Conservation (phyloP, 768 basidiomycete species). For the Tricholoma sp. region DNA sequence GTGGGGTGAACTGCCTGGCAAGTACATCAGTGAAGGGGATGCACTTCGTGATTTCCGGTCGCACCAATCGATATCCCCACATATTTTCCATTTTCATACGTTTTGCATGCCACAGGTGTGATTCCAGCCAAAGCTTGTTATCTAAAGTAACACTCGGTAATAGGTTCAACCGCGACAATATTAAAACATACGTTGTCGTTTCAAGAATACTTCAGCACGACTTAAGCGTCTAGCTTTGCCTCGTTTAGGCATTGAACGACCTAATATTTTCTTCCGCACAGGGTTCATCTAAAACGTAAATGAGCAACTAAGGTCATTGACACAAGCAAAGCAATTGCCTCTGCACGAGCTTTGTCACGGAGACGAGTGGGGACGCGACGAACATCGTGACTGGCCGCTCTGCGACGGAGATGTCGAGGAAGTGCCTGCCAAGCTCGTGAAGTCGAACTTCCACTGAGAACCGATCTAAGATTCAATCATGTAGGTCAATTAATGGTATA, state of each 20-base stretch:
- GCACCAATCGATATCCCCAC: slow-evolving; percentile 87
- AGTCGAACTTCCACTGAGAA: slow-evolving; percentile 58
- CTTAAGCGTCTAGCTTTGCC: slow-evolving; percentile 57
- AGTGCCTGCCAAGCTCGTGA: slow-evolving; percentile 90
- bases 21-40: not conserved
- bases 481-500: not conserved
- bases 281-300: slow-evolving; percentile 41
- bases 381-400: slow-evolving; percentile 94
- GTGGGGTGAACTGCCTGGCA: slow-evolving; percentile 77
- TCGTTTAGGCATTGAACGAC: slow-evolving; percentile 51
- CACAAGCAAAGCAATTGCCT: slow-evolving; percentile 44
- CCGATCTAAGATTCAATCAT: not conserved
- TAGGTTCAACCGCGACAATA: not conserved
- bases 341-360: slow-evolving; percentile 73
- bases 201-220: slow-evolving; percentile 56
- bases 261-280: slow-evolving; percentile 29
- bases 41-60: slow-evolving; percentile 11
- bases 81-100: slow-evolving; percentile 91
- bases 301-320: not conserved
- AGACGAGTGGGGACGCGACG: slow-evolving; percentile 84
- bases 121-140: slow-evolving; percentile 90
- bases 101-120: slow-evolving; percentile 97
- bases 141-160: slow-evolving; percentile 34
- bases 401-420: slow-evolving; percentile 83
- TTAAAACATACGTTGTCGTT: slow-evolving; percentile 61